These are phyloP conservation scores for Holtermannia corniformis DNA, from an alignment of 768 basidiomycete genomes.

Conservation along the genomic window DNA sequence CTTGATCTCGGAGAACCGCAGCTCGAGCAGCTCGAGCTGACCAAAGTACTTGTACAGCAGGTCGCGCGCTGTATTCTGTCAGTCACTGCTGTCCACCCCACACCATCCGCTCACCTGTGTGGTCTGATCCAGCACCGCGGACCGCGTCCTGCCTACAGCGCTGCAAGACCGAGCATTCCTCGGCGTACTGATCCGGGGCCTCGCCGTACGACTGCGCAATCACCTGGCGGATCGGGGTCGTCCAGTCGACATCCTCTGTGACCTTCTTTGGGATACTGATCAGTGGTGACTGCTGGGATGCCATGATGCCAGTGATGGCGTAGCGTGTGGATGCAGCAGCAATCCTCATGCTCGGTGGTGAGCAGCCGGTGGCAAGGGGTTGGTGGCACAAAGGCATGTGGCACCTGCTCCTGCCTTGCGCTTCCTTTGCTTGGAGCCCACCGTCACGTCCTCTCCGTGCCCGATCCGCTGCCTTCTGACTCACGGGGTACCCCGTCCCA, in stretches of 20 bases:
- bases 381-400: too few species aligned
- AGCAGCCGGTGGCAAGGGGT: too few species aligned
- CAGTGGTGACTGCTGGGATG: conserved; percentile 51
- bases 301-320: conserved; percentile 19
- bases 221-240: conserved; percentile 68
- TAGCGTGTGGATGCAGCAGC: too few species aligned
- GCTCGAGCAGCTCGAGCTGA: conserved; percentile 90
- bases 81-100: not conserved
- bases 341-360: too few species aligned
- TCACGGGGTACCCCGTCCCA: too few species aligned
- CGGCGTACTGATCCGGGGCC: conserved; percentile 73
- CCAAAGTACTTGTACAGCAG: conserved; percentile 99
- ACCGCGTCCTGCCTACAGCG: conserved; percentile 93
- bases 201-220: conserved; percentile 92
- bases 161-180: conserved; percentile 76
- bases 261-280: conserved; percentile 85
- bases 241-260: conserved; percentile 97
- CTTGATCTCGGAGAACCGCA: conserved; percentile 91
- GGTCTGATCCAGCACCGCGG: conserved; percentile 87
- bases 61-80: conserved; percentile 57
- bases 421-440: too few species aligned
- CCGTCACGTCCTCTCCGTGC: too few species aligned
- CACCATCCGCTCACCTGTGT: conserved; percentile 63
- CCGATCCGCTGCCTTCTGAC: too few species aligned
- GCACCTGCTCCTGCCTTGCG: too few species aligned